Evolutionary conservation across 1,284 basidiomycete species (phyloP), one percentile per base, ranked within the genome.

Genomic region (Moesziomyces globuligerus): DNA sequence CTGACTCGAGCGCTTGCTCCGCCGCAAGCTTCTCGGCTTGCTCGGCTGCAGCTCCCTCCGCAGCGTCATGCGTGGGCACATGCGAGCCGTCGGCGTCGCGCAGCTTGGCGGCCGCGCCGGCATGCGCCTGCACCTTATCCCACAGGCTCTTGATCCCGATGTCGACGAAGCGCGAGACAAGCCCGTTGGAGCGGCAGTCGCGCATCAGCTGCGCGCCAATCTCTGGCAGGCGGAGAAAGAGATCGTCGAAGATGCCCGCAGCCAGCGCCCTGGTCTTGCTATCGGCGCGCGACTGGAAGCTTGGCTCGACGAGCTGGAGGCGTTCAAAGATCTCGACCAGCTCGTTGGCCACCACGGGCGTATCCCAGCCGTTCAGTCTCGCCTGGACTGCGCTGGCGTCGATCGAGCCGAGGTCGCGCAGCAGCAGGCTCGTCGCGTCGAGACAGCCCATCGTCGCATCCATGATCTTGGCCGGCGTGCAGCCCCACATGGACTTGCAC

Each of bases 231-330:
- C 36, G 26, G 3, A 72, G 41, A 28, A 72, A 72, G 10, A 68
- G 45, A 25, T 62, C 65, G 45, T 62, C 52, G 42, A 65, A 74
- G 51, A 67, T 55, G 8, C 50, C 68, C 11, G 57, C 40, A 7
- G 68, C 72, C 26, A 74, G 32, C 2, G 65, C 43, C 25, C 48
- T 64, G 38, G 57, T 65, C 62, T 60, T 69, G 32, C 65, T 59
- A 18, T 75, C 70, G 15, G 60, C 60, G 21, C 70, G 64, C n/a
- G 72, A 44, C 47, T 72, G 66, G 32, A 70, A 67, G 39, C 64
- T 72, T 8, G 64, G 52, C 43, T 72, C 69, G 34, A 62, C 59
- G 13, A 56, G 40, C 55, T 67, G 64, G 29, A 72, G 52, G 3
- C 64, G 53, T 26, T 68, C 69, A 39, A 72, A 64, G 48, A 68